Conservation (phyloP, 345 rosid species). For the Turritis glabra region DNA sequence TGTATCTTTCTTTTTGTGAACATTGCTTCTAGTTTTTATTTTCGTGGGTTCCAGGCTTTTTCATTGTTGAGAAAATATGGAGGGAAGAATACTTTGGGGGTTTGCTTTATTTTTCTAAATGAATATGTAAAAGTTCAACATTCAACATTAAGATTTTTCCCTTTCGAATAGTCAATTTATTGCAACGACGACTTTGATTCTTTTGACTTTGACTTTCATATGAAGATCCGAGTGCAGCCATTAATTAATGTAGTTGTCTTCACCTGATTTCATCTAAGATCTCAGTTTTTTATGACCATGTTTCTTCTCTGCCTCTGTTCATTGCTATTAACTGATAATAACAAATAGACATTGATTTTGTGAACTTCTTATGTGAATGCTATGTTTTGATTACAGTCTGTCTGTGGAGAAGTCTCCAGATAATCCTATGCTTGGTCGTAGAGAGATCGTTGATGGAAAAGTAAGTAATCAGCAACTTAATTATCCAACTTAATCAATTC, state of each 20-base stretch:
- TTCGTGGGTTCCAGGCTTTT: slow-evolving; percentile 4
- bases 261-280: not conserved
- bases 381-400: slow-evolving; percentile 27
- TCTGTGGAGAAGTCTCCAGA: slow-evolving; percentile 73
- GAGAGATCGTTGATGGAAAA: slow-evolving; percentile 76
- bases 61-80: slow-evolving; percentile 23
- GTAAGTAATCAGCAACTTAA: slow-evolving; percentile 39
- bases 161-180: slow-evolving; percentile 1
- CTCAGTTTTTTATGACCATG: not conserved
- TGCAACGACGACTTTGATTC: not conserved
- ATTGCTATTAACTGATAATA: not conserved
- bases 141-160: not conserved
- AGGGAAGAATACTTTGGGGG: not conserved
- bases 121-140: not conserved
- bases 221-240: not conserved
- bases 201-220: slow-evolving; percentile 1
- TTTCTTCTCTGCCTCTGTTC: not conserved
- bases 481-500: no score
- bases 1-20: not conserved
- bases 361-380: not conserved
- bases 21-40: not conserved
- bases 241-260: not conserved
- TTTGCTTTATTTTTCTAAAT: not conserved
- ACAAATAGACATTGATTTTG: not conserved
- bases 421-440: slow-evolving; percentile 82